Evolutionary conservation across 129 eudicot genomes (phyloP), one percentile per base, ranked within the genome.

Genomic region (Artemisia argyi): DNA sequence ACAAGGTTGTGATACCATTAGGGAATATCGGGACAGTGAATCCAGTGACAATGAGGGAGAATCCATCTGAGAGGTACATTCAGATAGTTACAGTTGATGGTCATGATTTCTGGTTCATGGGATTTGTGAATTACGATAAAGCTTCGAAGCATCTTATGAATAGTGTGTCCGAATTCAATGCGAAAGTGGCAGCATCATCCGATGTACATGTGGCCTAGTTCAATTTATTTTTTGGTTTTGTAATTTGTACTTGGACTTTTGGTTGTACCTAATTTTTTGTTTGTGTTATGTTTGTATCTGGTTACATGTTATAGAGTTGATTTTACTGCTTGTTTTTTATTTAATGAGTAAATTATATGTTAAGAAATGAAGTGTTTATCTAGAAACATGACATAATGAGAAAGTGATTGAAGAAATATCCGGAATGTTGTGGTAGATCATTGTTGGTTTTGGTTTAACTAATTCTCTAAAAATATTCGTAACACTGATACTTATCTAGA

Each of bases 51-150:
- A 84, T 88, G 94, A 83, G 76, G 66, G 91, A 85, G 12, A 87
- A 83, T 32, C 67, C 82, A 7, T 67, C 69, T 1, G 96, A 92
- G 68, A 86, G 79, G 60, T 92, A 92, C 22, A 79, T 92, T 35
- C 89, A 92, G 79, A 61, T 86, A 11, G 78, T 80, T 15, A 78
- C 96, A 0, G 75, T 89, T 18, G 97, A 92, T 57, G 90, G 92
- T 22, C 97, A 92, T 35, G 96, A 92, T 54, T 92, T 92, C 54
- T 92, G 97, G 97, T 92, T 86, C 73, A 92, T 88, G 97, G 97
- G 97, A 47, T 92, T 92, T 68, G 97, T 92, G 19, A 88, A 84
- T 51, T 92, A 76, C 19, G 96, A 92, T 52, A 92, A 89, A 78
- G 97, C 97, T 68, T 78, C 85, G 5, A 85, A 49, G 60, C 93